phyloP scores from a whole-genome alignment of 345 rosid genomes.

The Eucalyptus tenuipes region DNA sequence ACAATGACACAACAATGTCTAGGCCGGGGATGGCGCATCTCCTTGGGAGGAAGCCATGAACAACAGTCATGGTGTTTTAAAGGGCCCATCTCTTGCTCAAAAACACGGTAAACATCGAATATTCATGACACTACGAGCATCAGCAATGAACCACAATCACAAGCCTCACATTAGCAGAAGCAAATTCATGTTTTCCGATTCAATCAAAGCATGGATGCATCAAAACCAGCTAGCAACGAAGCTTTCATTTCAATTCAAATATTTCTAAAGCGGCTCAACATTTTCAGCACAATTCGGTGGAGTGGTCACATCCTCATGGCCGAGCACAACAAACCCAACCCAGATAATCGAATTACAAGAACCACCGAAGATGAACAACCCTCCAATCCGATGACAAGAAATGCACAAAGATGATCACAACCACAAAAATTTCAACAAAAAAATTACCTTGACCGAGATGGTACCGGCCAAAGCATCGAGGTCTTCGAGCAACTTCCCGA shows the following conservation, averaged over 20 bases:
- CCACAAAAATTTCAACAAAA: background rate
- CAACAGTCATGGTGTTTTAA: background rate
- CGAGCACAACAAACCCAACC: background rate
- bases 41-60: background rate
- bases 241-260: background rate
- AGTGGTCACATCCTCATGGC: background rate
- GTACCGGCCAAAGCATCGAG: slow-evolving; percentile 91
- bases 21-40: background rate
- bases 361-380: background rate
- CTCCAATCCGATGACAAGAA: background rate
- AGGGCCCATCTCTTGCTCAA: background rate
- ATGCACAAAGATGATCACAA: background rate
- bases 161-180: background rate
- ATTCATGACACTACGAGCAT: background rate
- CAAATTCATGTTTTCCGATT: background rate
- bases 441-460: slow-evolving; percentile 72
- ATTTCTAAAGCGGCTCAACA: background rate
- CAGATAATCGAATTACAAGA: background rate
- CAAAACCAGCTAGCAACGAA: background rate
- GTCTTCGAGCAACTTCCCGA: slow-evolving; percentile 82
- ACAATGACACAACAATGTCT: background rate
- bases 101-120: background rate
- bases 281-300: background rate
- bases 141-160: background rate
- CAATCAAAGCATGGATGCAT: background rate